phyloP scores from a whole-genome alignment of 2,329 filamentous ascomycete genomes.

The Epicoccum nigrum region DNA sequence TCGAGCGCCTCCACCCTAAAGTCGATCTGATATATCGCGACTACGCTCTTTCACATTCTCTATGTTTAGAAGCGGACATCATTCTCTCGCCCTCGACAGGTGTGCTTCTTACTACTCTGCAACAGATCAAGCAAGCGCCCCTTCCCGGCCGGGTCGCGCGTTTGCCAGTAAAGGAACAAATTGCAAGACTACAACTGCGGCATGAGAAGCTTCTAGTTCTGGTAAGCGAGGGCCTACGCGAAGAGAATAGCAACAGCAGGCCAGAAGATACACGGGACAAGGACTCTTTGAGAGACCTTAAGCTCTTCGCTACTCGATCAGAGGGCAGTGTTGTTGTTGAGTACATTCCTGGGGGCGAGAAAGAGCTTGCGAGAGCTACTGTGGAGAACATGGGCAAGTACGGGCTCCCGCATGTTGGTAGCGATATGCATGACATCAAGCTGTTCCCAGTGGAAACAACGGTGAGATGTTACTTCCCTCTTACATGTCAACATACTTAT shows the following conservation, averaged over 20 bases:
- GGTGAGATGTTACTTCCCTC: conserved; percentile 23
- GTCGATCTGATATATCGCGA: conserved; percentile 67
- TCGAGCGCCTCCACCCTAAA: conserved; percentile 58
- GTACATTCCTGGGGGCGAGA: conserved; percentile 53
- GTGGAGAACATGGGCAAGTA: conserved; percentile 43
- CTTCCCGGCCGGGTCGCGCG: conserved; percentile 63
- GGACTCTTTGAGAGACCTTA: conserved; percentile 57
- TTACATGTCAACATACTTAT: conserved; percentile 3
- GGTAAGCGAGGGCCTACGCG: conserved; percentile 57
- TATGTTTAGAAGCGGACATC: conserved; percentile 70
- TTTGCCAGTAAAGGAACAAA: conserved; percentile 57
- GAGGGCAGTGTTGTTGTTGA: conserved; percentile 46
- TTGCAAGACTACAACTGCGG: conserved; percentile 60
- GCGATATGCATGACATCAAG: conserved; percentile 38
- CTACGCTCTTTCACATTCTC: conserved; percentile 49
- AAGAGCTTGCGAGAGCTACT: conserved; percentile 44
- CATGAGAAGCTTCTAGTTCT: conserved; percentile 74
- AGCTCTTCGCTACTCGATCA: conserved; percentile 54
- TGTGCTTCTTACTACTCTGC: conserved; percentile 72
- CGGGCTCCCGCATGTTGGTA: conserved; percentile 34
- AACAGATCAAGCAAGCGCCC: conserved; percentile 73
- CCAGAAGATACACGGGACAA: conserved; percentile 50
- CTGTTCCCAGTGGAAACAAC: conserved; percentile 64
- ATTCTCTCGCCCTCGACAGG: conserved; percentile 72
- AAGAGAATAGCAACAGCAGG: conserved; percentile 26